These are phyloP conservation scores for Naganishia albida DNA, from an alignment of 1,284 basidiomycete species.

Conservation along the genomic window DNA sequence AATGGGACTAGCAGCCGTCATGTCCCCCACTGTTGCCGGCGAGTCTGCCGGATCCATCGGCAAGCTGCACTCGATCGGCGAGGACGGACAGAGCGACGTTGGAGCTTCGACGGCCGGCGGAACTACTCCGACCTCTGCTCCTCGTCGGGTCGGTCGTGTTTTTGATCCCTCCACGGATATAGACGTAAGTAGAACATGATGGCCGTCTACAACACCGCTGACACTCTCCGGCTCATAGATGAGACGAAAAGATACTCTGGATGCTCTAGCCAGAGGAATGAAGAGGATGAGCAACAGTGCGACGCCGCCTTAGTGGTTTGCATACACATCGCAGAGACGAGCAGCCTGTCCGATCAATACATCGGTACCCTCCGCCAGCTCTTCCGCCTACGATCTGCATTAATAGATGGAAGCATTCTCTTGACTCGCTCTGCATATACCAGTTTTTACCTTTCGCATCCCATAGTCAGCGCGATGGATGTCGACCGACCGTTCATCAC, in stretches of 20 bases:
- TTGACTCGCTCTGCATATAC: background rate
- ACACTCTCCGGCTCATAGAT: background rate
- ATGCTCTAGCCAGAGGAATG: slow-evolving; percentile 25
- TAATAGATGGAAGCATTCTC: background rate
- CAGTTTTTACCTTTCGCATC: no score
- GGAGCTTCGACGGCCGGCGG: background rate
- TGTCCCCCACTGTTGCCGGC: background rate
- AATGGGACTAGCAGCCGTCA: background rate
- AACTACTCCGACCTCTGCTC: slow-evolving; percentile 1
- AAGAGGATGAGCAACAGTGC: slow-evolving; percentile 24
- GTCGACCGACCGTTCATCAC: background rate
- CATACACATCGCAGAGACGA: background rate
- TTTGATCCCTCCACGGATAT: slow-evolving; percentile 35
- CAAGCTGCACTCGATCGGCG: slow-evolving; percentile 3
- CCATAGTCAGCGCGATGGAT: background rate
- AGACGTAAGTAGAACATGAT: slow-evolving; percentile 24
- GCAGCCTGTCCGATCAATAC: background rate
- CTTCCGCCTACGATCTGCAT: background rate
- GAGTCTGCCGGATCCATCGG: background rate
- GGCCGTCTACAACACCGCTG: background rate
- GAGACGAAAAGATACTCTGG: slow-evolving; percentile 28
- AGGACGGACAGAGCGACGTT: slow-evolving; percentile 5
- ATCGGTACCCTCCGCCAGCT: background rate
- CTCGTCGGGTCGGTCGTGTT: slow-evolving; percentile 26
- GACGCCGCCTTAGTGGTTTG: background rate